Conservation (phyloP, 1,284 basidiomycete species). For the Leccinum solheimii region DNA sequence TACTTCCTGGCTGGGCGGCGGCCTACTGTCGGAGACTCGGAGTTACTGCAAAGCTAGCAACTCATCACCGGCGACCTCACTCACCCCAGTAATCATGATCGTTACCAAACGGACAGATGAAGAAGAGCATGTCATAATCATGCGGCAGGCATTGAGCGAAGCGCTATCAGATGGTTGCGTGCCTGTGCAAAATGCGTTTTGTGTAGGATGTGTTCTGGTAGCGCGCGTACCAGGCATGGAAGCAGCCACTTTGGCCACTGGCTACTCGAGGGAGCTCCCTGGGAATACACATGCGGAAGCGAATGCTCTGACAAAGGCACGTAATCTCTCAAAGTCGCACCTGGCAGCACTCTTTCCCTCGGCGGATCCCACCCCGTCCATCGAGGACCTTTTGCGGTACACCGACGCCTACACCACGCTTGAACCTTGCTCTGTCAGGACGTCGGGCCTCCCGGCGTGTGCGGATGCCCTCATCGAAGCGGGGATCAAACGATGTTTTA, state of each 20-base stretch:
- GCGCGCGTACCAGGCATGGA: conserved; percentile 36
- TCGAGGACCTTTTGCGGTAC: conserved; percentile 52
- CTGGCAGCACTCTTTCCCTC: conserved; percentile 46
- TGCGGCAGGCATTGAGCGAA: conserved; percentile 69
- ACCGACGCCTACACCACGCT: conserved; percentile 92
- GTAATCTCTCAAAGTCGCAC: conserved; percentile 43
- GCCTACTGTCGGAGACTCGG: neutral
- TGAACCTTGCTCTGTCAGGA: conserved; percentile 93
- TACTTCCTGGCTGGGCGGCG: no score
- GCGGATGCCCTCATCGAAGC: conserved; percentile 82
- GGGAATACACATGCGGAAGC: conserved; percentile 81
- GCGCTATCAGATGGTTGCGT: conserved; percentile 63
- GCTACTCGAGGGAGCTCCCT: conserved; percentile 89
- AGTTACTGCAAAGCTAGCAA: no score
- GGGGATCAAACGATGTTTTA: conserved; percentile 74
- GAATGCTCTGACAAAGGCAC: conserved; percentile 84
- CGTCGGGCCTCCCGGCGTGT: conserved; percentile 87
- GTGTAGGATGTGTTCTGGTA: conserved; percentile 89
- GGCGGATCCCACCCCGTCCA: conserved; percentile 28
- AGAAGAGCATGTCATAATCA: conserved; percentile 47
- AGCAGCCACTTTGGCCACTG: conserved; percentile 63
- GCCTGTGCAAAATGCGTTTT: conserved; percentile 84
- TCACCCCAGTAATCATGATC: conserved; percentile 5
- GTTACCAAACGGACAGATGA: conserved; percentile 7
- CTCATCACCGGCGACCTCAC: neutral